Conservation (phyloP, 495 filamentous ascomycete genomes). For the Daldinia childiae region DNA sequence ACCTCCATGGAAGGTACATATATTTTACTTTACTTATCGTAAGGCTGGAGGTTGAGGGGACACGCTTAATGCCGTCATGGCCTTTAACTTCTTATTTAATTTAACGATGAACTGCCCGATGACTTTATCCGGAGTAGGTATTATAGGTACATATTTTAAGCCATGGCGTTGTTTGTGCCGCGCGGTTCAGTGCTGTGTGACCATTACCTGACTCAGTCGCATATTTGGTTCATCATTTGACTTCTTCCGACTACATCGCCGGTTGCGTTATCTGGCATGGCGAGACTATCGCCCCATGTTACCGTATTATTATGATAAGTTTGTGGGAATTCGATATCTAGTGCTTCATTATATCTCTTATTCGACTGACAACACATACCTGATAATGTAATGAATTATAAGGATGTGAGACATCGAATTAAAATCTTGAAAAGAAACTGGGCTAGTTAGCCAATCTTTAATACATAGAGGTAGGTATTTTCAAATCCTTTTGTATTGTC, state of each 20-base stretch:
- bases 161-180: constrained; percentile 1
- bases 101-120: not conserved
- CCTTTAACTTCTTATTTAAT: not conserved
- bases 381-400: not conserved
- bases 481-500: not conserved
- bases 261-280: constrained; percentile 8
- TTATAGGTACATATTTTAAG: not conserved
- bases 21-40: not conserved
- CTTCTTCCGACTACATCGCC: constrained; percentile 6
- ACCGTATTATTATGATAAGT: not conserved
- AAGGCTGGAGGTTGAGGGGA: constrained; percentile 3
- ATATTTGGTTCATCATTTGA: constrained; percentile 19
- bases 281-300: not conserved
- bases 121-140: not conserved
- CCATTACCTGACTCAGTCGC: constrained; percentile 25
- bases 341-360: not conserved
- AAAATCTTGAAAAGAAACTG: not conserved
- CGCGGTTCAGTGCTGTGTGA: not conserved
- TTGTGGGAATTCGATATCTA: not conserved
- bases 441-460: too few species aligned
- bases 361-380: not conserved
- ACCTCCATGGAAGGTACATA: too few species aligned
- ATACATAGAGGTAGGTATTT: too few species aligned
- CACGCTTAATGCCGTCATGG: not conserved
- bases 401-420: not conserved